A percentile compares a stretch with the other conserved stretches of the same genome.
Conservation (phyloP, 768 basidiomycete genomes). For the Chiua virens region DNA sequence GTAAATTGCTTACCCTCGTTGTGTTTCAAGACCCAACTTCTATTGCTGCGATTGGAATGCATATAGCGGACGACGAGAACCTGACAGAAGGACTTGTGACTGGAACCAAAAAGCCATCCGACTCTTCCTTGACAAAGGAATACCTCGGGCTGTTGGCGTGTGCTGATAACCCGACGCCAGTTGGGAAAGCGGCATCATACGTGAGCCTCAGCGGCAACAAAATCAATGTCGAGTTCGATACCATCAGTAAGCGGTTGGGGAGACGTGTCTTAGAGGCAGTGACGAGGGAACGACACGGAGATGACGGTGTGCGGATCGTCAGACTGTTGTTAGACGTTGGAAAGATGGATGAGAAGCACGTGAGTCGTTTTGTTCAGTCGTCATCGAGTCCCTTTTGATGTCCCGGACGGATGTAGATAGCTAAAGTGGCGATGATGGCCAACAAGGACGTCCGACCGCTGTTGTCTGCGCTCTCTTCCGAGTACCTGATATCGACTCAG, state of each 20-base stretch:
- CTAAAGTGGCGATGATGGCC: constrained; percentile 91
- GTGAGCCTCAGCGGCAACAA: constrained; percentile 69
- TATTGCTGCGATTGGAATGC: constrained; percentile 59
- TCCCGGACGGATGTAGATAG: constrained; percentile 57
- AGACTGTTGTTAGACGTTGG: constrained; percentile 76
- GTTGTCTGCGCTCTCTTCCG: constrained; percentile 73
- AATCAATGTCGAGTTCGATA: constrained; percentile 78
- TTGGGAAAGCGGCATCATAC: constrained; percentile 69
- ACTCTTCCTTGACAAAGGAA: constrained; percentile 65
- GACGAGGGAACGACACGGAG: constrained; percentile 79
- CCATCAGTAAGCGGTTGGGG: constrained; percentile 65
- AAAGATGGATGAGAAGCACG: constrained; percentile 95
- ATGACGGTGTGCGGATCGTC: constrained; percentile 80
- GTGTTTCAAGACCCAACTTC: constrained; percentile 58
- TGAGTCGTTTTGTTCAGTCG: constrained; percentile 31
- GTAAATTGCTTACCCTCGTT: neutral
- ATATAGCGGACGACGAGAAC: constrained; percentile 60
- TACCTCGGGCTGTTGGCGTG: constrained; percentile 79
- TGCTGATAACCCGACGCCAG: constrained; percentile 78
- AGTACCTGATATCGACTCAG: constrained; percentile 86
- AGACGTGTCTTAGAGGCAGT: constrained; percentile 73
- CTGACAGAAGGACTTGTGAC: constrained; percentile 65
- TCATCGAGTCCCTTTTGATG: neutral
- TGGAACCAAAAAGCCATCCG: constrained; percentile 52
- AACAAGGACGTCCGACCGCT: constrained; percentile 83